A percentile compares a stretch with the other conserved stretches of the same genome.
These are phyloP conservation scores for Nigrospora oryzae DNA, from an alignment of 2,329 filamentous ascomycete species.

Conservation along the genomic window DNA sequence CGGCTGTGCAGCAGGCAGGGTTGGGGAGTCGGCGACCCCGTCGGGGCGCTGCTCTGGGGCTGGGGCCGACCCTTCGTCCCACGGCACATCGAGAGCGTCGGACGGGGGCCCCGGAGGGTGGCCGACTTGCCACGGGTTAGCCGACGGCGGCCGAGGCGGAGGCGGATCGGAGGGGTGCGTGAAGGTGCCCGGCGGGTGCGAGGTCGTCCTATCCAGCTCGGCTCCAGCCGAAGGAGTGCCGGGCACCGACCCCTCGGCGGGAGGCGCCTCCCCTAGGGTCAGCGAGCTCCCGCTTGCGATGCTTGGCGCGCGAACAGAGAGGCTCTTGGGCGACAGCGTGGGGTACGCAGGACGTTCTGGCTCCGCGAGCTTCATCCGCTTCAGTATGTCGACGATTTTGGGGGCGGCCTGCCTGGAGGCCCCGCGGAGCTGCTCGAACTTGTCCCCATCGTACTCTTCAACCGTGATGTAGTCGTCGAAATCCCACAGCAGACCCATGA, in stretches of 20 bases:
- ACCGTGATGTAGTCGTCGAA: conserved; percentile 46
- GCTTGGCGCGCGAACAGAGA: no score
- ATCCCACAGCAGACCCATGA: conserved; percentile 45
- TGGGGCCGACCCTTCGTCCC: conserved; percentile 9
- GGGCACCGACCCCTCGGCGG: no score
- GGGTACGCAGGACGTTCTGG: neutral
- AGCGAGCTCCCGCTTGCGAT: no score
- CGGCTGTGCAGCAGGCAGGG: conserved; percentile 8
- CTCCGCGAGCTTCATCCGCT: conserved; percentile 39
- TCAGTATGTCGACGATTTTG: conserved; percentile 39
- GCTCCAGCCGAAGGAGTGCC: no score
- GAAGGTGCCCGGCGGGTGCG: conserved; percentile 13
- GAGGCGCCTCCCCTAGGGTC: no score
- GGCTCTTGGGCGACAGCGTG: neutral
- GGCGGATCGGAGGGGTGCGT: conserved; percentile 16
- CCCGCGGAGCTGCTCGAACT: conserved; percentile 39
- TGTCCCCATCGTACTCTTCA: conserved; percentile 40
- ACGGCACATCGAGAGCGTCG: conserved; percentile 4
- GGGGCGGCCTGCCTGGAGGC: conserved; percentile 39
- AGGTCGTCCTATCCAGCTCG: conserved; percentile 13
- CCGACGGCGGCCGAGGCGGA: conserved; percentile 25
- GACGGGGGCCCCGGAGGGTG: conserved; percentile 8
- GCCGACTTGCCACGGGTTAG: conserved; percentile 34
- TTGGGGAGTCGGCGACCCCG: conserved; percentile 19
- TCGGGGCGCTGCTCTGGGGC: conserved; percentile 13